phyloP scores from a whole-genome alignment of 306 rosid genomes.

The Vicia villosa region DNA sequence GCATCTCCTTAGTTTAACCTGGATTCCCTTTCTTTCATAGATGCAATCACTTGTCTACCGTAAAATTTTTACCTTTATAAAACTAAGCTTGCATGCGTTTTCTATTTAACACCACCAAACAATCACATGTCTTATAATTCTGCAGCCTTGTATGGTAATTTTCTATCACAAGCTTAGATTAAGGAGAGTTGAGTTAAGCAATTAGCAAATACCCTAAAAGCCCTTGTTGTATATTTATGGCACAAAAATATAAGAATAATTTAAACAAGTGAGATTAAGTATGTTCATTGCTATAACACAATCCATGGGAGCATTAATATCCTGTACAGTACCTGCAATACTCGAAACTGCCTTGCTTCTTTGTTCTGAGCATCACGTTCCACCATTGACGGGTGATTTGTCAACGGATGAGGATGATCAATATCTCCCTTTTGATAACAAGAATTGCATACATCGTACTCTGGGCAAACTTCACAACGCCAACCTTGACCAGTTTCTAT shows the following conservation, averaged over 20 bases:
- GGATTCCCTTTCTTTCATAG: neutral
- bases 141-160: neutral
- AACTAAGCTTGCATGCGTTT: neutral
- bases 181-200: neutral
- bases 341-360: constrained; percentile 92
- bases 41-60: neutral
- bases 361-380: constrained; percentile 97
- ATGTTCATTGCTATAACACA: neutral
- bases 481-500: constrained; percentile 98
- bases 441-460: constrained; percentile 87
- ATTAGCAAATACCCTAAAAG: neutral
- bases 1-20: neutral
- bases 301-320: constrained; percentile 10
- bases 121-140: neutral
- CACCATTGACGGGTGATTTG: constrained; percentile 90
- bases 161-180: neutral
- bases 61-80: neutral
- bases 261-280: constrained; percentile 16
- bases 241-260: neutral
- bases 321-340: constrained; percentile 62
- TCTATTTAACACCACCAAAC: neutral
- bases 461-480: constrained; percentile 97
- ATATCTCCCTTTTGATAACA: constrained; percentile 88
- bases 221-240: constrained; percentile 10
- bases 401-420: constrained; percentile 92